Percentiles rank a stretch among this genome's conserved stretches.
Conservation (phyloP, 2,329 filamentous ascomycete genomes). For the Parastagonospora avenae region DNA sequence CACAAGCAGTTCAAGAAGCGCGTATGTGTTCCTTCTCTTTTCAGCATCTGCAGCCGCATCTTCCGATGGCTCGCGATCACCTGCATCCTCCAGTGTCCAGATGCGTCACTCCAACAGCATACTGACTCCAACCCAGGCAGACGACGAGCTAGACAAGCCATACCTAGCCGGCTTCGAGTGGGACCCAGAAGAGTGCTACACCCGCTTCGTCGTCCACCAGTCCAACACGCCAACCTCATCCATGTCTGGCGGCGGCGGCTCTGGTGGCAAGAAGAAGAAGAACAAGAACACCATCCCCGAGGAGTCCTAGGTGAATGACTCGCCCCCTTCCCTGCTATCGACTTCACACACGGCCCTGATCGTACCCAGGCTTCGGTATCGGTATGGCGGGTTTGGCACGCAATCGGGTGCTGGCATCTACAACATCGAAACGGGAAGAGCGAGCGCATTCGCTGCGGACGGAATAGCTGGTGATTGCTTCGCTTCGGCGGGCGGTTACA, state of each 20-base stretch:
- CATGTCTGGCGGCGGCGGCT: slow-evolving; percentile 50
- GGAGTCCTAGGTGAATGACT: slow-evolving; percentile 44
- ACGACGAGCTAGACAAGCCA: slow-evolving; percentile 87
- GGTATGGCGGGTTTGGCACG: slow-evolving; percentile 27
- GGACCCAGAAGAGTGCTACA: slow-evolving; percentile 93
- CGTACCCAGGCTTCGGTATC: slow-evolving; percentile 27
- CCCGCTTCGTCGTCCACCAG: slow-evolving; percentile 83
- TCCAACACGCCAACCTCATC: slow-evolving; percentile 61
- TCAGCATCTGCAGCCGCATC: neutral
- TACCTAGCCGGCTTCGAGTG: slow-evolving; percentile 95
- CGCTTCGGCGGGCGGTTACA: slow-evolving; percentile 19
- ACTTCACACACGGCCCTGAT: slow-evolving; percentile 33
- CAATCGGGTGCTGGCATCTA: slow-evolving; percentile 33
- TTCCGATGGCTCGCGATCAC: neutral
- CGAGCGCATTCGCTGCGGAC: slow-evolving; percentile 31
- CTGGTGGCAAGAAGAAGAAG: slow-evolving; percentile 46
- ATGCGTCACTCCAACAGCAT: neutral
- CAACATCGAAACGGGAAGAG: slow-evolving; percentile 42
- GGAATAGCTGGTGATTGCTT: slow-evolving; percentile 13
- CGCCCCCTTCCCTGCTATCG: slow-evolving; percentile 43
- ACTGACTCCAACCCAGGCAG: slow-evolving; percentile 58
- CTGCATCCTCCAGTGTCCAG: neutral
- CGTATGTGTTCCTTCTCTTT: slow-evolving; percentile 58
- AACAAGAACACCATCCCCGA: slow-evolving; percentile 40
- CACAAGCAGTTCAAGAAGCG: slow-evolving; percentile 97